Conservation (phyloP, 345 rosid genomes). For the Brassica carinata region DNA sequence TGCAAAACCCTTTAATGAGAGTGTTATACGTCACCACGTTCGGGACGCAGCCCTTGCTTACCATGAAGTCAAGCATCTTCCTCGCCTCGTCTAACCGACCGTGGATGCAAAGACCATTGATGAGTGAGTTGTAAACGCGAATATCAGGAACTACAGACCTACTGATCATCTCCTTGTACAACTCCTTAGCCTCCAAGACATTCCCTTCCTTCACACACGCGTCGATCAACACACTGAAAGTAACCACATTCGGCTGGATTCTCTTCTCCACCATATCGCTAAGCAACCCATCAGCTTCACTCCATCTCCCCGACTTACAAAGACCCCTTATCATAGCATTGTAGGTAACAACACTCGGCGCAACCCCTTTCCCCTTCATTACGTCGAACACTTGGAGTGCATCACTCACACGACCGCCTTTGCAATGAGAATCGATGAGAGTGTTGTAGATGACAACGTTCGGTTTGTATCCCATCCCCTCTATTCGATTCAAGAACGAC, state of each 20-base stretch:
- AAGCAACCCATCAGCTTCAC: not conserved
- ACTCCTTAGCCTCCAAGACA: not conserved
- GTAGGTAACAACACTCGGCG: not conserved
- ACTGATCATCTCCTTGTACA: not conserved
- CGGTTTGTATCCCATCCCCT: not conserved
- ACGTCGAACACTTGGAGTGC: not conserved
- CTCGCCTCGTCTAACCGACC: not conserved
- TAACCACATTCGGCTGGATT: not conserved
- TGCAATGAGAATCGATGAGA: not conserved
- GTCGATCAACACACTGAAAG: not conserved
- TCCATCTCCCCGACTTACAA: constrained; percentile 8
- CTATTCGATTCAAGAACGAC: not conserved
- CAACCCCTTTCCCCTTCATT: not conserved
- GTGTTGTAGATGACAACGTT: not conserved
- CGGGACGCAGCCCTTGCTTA: not conserved
- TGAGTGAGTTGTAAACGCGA: not conserved
- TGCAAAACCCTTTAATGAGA: not conserved
- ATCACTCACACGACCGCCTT: not conserved
- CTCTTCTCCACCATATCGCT: not conserved
- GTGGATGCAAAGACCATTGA: not conserved
- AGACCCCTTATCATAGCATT: not conserved
- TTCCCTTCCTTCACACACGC: not conserved
- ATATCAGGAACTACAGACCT: not conserved
- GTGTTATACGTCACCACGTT: not conserved
- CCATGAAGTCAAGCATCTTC: not conserved